Evolutionary conservation across 2,329 filamentous ascomycete genomes (phyloP), one percentile per base, ranked within the genome.

Genomic region (Paraphoma chrysanthemicola): DNA sequence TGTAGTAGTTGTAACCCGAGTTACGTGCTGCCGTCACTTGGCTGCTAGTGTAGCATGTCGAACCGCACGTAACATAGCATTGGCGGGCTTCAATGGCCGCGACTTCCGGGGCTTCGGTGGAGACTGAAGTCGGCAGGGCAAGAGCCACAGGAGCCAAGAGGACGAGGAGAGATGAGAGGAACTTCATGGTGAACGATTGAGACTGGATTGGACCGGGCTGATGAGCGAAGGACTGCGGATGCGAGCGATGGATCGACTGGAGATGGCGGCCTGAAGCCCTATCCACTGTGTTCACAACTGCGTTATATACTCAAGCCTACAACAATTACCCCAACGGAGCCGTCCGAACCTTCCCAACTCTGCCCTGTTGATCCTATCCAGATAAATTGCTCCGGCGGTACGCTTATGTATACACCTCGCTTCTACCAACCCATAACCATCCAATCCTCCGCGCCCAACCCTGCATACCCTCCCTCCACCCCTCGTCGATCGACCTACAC

Each of bases 11-110:
- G 77, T 82, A 88, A 3, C 84, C 85, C 45, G 81, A 77, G 53
- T 79, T 76, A 41, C 81, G 71, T 39, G 87, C 86, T 9, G 79
- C 73, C 59, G 73, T 77, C 47, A 87, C 80, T 55, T 83, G 78
- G 48, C 72, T 71, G 44, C 79, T 76, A 48, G 77, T 80, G 78
- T 88, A 88, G 72, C 77, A 81, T 44, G 71, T 79, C 50, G 73
- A 79, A 53, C 86, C 85, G 71, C 87, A 88, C 47, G 80, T 81
- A 41, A 82, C 78, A 73, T 77, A 74, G 67, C 83, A 79, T 68
- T 80, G 75, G 60, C 80, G 74, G 63, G 77, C 59, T 23, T 74
- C 66, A 44, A 79, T 44, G 1, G 52, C 51, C 9, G 48, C 56
- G 12, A 60, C 61, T 23, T 56, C 54, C 10, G 50, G 29, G 7